Evolutionary conservation across 164 flowering plant genomes (phyloP).

Genomic region (Saururus chinensis): DNA sequence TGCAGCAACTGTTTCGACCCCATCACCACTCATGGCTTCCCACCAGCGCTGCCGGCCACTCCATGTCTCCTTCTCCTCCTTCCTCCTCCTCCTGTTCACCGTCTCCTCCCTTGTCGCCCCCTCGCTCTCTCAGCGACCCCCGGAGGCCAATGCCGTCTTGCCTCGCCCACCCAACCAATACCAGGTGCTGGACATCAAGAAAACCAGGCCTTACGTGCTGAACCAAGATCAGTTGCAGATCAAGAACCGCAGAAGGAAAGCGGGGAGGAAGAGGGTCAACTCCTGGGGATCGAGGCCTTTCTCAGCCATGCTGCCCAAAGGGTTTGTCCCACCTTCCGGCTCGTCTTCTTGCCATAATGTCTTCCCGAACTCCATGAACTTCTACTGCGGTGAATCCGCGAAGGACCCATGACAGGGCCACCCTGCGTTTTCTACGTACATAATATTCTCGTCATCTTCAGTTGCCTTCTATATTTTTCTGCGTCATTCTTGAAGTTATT

Average conservation of each 20-base stretch:
- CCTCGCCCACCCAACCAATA: not conserved
- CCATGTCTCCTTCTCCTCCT: slow-evolving; percentile 4
- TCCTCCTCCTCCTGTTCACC: slow-evolving; percentile 7
- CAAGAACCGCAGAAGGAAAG: slow-evolving; percentile 19
- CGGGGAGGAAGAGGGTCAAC: slow-evolving; percentile 11
- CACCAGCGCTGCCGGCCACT: too few species aligned
- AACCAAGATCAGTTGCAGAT: not conserved
- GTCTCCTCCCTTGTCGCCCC: slow-evolving; percentile 1
- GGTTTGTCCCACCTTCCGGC: slow-evolving; percentile 58
- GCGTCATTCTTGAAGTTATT: not conserved
- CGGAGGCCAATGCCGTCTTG: not conserved
- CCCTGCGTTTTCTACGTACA: not conserved
- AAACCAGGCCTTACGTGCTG: slow-evolving; percentile 12
- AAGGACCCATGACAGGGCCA: not conserved
- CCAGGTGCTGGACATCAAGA: slow-evolving; percentile 21
- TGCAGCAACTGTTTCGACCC: not conserved
- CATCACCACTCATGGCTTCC: slow-evolving; percentile 20
- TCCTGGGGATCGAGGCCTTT: slow-evolving; percentile 17
- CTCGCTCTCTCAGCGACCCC: not conserved
- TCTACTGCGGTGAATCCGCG: slow-evolving; percentile 23
- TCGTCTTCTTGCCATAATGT: slow-evolving; percentile 61
- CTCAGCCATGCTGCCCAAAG: slow-evolving; percentile 67
- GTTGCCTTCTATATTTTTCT: too few species aligned
- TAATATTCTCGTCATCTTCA: not conserved
- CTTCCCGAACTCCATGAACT: slow-evolving; percentile 25